Base-by-base conservation (phyloP, 2,329 filamentous ascomycete species). In the Aspergillus fumigatus region DNA sequence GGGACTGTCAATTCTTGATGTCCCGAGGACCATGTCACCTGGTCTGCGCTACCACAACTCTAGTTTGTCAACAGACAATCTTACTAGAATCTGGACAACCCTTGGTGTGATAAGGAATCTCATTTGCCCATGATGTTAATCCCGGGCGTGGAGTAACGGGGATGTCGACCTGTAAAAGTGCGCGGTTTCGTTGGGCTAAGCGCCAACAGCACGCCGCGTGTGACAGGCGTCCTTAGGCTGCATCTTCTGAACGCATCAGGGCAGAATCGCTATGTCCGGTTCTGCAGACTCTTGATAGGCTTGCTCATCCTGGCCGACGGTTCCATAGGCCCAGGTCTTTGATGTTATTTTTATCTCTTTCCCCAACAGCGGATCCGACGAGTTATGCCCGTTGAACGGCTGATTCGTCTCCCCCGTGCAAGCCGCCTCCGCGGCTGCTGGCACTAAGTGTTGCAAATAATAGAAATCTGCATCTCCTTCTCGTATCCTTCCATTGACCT, bases 171-270 rank as follows among this genome's bases (percentile, higher is more conserved):
- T 61, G 52, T 65, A 47, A 65, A 58, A 55, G 50, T 21, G 35
- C 56, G 55, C 14, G 41, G 52, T 57, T 53, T 29, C 32, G n/a
- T n/a, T 14, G 35, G 51, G 54, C 61, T 69, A 72, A 63, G 69
- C 69, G 69, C 70, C 65, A 59, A 63, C 57, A 61, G 52, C 48
- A 65, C 65, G 60, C 63, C 64, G 65, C 49, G 62, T 70, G 70
- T 72, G 70, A 72, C 69, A 65, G 67, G 66, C 63, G 57, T 35
- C 51, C 52, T 50, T 45, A 59, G 63, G 59, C 57, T 69, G 69
- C 69, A 71, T 65, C 61, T 64, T 25, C 53, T 19, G 52, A 21
- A 32, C 50, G n/a, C 14, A 47, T 47, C 43, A 26, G 21, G 43
- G 17, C 23, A 26, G 21, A 47, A 23, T 23, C 41, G 41, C 32